Evolutionary conservation across 192 early-diverging fungal genomes (phyloP).

Genomic region (Coemansia biformis): DNA sequence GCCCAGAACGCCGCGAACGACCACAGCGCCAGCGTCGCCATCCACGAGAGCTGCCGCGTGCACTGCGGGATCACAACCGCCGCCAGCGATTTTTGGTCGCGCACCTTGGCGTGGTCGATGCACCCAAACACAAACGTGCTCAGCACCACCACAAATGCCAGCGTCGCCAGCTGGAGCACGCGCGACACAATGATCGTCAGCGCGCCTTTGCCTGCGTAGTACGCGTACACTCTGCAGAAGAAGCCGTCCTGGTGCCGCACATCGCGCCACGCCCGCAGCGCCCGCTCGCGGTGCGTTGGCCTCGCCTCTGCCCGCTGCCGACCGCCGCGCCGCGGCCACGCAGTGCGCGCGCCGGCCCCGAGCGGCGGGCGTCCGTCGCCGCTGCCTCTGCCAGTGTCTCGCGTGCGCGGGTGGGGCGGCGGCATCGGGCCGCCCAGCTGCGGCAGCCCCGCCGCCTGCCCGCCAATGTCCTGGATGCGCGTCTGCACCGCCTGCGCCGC

Average conservation of each 20-base stretch:
- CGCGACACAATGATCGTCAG: slow-evolving; percentile 74
- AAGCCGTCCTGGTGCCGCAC: slow-evolving; percentile 83
- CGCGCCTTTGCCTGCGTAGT: slow-evolving; percentile 86
- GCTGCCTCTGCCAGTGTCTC: slow-evolving; percentile 31
- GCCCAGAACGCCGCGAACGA: slow-evolving; percentile 70
- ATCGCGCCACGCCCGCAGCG: slow-evolving; percentile 78
- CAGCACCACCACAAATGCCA: slow-evolving; percentile 84
- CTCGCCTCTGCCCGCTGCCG: slow-evolving; percentile 8
- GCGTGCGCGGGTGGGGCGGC: slow-evolving; percentile 18
- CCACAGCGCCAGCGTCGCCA: slow-evolving; percentile 55
- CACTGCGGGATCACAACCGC: slow-evolving; percentile 81
- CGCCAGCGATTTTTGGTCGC: slow-evolving; percentile 59
- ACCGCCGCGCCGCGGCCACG: slow-evolving; percentile 5
- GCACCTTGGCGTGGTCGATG: slow-evolving; percentile 81
- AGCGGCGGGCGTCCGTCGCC: no score
- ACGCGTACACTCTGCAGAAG: slow-evolving; percentile 72
- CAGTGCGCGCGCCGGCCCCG: slow-evolving; percentile 16
- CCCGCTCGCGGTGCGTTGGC: slow-evolving; percentile 54
- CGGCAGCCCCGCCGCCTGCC: slow-evolving; percentile 26
- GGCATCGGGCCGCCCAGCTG: slow-evolving; percentile 35
- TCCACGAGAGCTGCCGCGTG: slow-evolving; percentile 58
- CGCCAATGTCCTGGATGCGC: slow-evolving; percentile 42
- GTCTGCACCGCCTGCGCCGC: slow-evolving; percentile 38
- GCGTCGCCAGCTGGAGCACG: slow-evolving; percentile 72
- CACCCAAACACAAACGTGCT: slow-evolving; percentile 86